phyloP scores from a whole-genome alignment of 768 basidiomycete species.

The Phanerodontia chrysosporium region DNA sequence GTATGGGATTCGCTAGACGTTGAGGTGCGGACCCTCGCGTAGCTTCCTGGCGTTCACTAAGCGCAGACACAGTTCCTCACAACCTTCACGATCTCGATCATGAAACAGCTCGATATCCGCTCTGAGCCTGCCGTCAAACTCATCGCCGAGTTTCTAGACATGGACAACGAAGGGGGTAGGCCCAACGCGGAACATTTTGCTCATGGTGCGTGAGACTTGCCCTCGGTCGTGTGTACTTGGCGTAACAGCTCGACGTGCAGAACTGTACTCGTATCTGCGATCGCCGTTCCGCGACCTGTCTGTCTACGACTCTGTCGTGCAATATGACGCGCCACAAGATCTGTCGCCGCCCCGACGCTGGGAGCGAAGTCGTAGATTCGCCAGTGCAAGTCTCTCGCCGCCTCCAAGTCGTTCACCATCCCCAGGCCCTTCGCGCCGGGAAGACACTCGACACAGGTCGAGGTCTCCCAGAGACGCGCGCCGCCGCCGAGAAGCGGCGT shows the following conservation, averaged over 20 bases:
- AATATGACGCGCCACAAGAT: conserved; percentile 58
- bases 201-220: conserved; percentile 57
- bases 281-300: conserved; percentile 85
- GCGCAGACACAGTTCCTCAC: conserved; percentile 65
- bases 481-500: background rate
- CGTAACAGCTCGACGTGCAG: conserved; percentile 34
- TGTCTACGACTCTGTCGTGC: conserved; percentile 72
- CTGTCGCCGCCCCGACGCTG: conserved; percentile 31
- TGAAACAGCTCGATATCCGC: conserved; percentile 91
- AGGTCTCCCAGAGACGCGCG: background rate
- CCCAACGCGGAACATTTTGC: conserved; percentile 90
- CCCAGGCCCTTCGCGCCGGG: conserved; percentile 19
- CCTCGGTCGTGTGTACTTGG: background rate
- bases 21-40: conserved; percentile 49
- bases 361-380: conserved; percentile 27
- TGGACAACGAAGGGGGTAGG: conserved; percentile 57
- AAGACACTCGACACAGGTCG: background rate
- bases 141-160: conserved; percentile 85
- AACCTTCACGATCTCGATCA: conserved; percentile 81
- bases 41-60: background rate
- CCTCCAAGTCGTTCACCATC: conserved; percentile 22
- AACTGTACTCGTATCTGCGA: conserved; percentile 84
- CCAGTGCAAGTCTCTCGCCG: conserved; percentile 17
- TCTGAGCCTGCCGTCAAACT: conserved; percentile 82
- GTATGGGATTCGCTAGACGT: conserved; percentile 91